Evolutionary conservation across 768 basidiomycete genomes (phyloP).

Genomic region (Mycena maculata): DNA sequence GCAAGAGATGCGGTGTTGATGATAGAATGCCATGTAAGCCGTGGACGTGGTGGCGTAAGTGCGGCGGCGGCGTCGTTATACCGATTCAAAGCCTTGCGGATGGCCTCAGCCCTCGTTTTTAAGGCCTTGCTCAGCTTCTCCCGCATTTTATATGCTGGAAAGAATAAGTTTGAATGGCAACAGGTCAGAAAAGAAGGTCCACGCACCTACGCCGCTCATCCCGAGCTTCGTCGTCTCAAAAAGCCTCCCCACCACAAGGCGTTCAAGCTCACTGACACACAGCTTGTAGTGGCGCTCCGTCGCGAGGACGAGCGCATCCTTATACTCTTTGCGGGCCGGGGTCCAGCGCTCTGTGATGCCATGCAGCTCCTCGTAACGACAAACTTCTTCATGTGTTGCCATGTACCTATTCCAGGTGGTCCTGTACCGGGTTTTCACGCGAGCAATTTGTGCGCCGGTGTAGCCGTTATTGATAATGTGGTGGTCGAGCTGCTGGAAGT

Average conservation of each 20-base stretch:
- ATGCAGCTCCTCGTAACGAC: not conserved
- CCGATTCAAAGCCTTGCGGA: slow-evolving; percentile 21
- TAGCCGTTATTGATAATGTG: not conserved
- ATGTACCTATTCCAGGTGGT: not conserved
- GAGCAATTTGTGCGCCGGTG: not conserved
- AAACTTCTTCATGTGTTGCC: not conserved
- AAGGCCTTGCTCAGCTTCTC: slow-evolving; percentile 32
- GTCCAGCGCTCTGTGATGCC: not conserved
- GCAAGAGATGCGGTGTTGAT: slow-evolving; percentile 30
- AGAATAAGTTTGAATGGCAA: not conserved
- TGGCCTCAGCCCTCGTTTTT: slow-evolving; percentile 24
- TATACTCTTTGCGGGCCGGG: not conserved
- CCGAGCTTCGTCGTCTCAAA: too few species aligned
- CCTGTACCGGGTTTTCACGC: not conserved
- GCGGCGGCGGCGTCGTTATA: slow-evolving; percentile 29
- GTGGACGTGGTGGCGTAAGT: slow-evolving; percentile 15
- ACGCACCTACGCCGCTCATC: too few species aligned
- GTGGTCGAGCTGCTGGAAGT: not conserved
- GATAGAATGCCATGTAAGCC: slow-evolving; percentile 32
- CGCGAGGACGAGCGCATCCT: not conserved
- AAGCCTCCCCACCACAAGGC: too few species aligned
- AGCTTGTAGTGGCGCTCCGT: slow-evolving; percentile 13
- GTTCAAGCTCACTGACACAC: slow-evolving; percentile 9
- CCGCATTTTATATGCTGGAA: slow-evolving; percentile 32
- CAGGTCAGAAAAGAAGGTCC: not conserved